Evolutionary conservation across 2,329 filamentous ascomycete species (phyloP), one percentile per base, ranked within the genome.

Genomic region (Bisporella sp.): DNA sequence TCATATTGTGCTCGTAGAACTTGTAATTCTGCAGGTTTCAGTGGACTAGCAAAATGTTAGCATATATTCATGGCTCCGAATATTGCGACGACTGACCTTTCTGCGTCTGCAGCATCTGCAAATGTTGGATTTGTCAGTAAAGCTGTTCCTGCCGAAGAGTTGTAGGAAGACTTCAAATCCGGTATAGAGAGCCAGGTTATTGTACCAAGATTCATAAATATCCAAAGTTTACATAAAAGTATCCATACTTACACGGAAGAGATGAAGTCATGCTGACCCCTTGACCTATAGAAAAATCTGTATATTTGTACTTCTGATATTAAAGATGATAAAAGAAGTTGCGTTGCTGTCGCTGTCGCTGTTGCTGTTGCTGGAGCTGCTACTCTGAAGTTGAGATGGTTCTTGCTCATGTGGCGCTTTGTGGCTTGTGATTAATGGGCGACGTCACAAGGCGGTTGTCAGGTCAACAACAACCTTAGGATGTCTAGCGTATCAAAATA

Each of bases 1-100:
- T 97, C 92, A 68, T 93, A 99, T 69, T 99, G 93, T 54, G 88
- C 78, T 58, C 92, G 88, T 48, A 99, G 79, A 56, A 97, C 93
- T 69, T 91, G 84, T 54, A 99, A 85, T 71, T 99, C 93, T 46
- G 89, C 87, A 50, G 89, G 82, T 72, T 93, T 95, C 56, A 99
- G 79, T 59, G 93, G 88, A 66, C 89, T 93, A 61, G 48, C n/a
- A 21, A 31, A 5, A 43, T 41, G 52, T 65, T 57, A 59, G 50
- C 52, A 48, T 52, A 45, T 30, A 13, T 28, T 37, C 6, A 35
- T 46, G 31, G n/a, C 8, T 12, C 8, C 31, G 13, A 7, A 45
- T 39, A 33, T 31, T 45, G 12, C 31, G 31, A 31, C n/a, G 54
- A 69, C 73, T 59, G 64, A 92, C 88, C 87, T 96, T 76, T 99